Conservation (phyloP, 371 early-diverging fungal species). For the Conidiobolus incongruus region DNA sequence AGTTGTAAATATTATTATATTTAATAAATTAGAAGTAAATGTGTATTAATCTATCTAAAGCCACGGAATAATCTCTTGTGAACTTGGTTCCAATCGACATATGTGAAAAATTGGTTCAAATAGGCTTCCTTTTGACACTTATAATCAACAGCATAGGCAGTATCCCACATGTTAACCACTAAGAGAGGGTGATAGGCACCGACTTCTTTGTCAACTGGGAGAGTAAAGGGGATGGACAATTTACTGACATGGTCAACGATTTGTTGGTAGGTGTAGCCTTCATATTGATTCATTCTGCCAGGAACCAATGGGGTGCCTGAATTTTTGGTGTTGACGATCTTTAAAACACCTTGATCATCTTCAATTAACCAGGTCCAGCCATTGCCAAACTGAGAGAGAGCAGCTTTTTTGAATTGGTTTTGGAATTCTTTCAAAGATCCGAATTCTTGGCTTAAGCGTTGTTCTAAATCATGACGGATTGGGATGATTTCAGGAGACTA, state of each 20-base stretch:
- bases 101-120: not conserved
- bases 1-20: not conserved
- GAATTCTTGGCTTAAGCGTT: not conserved
- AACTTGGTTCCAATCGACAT: not conserved
- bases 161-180: not conserved
- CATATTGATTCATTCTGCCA: not conserved
- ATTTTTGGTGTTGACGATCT: not conserved
- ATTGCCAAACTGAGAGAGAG: not conserved
- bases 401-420: not conserved
- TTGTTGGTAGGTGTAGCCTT: not conserved
- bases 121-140: not conserved
- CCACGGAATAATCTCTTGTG: not conserved
- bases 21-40: not conserved
- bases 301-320: conserved; percentile 3
- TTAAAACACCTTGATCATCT: conserved; percentile 1
- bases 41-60: not conserved
- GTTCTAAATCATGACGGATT: not conserved
- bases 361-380: conserved; percentile 5
- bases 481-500: not conserved
- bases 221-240: not conserved
- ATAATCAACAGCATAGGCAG: not conserved
- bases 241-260: not conserved
- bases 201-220: not conserved
- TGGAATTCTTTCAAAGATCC: conserved; percentile 2
- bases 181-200: conserved; percentile 1